Evolutionary conservation across 2,329 filamentous ascomycete species (phyloP), one percentile per base, ranked within the genome.

Genomic region (Ceratocystis cacaofunesta): DNA sequence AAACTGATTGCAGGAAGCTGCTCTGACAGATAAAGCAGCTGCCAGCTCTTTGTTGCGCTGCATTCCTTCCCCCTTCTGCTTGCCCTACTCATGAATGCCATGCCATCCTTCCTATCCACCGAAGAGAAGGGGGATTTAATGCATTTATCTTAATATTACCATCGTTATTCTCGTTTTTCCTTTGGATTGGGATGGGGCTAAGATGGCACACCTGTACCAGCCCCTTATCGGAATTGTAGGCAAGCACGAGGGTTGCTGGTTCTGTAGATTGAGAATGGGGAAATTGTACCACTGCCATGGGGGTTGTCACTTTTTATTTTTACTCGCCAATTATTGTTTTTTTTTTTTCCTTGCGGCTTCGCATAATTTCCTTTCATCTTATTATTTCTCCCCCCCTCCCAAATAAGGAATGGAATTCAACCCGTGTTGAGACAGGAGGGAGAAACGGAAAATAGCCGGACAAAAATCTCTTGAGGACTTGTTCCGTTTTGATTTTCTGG

Each of bases 41-140:
- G 55, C 55, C 55, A 58, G 55, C 32, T 58, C 55, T 58, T 30
- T 58, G 55, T 36, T 58, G 55, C 55, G 55, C 55, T 58, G 28
- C 55, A 58, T 58, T 58, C 55, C 55, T 58, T 58, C 55, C 55
- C 55, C 55, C 28, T 58, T 36, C 55, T 58, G 22, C 30, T 17
- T 28, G 19, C 30, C 52, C 25, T n/a, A 58, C 19, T n/a, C 28
- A 41, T 12, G 15, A 57, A n/a, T 57, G 52, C 52, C 19, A 30
- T 30, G 46, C 46, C 46, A 48, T 48, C 32, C 32, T 36, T 36
- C 32, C 32, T 36, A 36, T 36, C 32, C 32, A 41, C 2, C 36
- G 12, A 41, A 41, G 36, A 41, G 36, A 41, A 41, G 36, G 36
- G 36, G 36, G 10, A 41, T 52, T 52, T 25, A 52, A 25, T 28